A percentile compares a stretch with the other conserved stretches of the same genome.
phyloP scores from a whole-genome alignment of 352 stramenopile species.

The Globisporangium spiculum region DNA sequence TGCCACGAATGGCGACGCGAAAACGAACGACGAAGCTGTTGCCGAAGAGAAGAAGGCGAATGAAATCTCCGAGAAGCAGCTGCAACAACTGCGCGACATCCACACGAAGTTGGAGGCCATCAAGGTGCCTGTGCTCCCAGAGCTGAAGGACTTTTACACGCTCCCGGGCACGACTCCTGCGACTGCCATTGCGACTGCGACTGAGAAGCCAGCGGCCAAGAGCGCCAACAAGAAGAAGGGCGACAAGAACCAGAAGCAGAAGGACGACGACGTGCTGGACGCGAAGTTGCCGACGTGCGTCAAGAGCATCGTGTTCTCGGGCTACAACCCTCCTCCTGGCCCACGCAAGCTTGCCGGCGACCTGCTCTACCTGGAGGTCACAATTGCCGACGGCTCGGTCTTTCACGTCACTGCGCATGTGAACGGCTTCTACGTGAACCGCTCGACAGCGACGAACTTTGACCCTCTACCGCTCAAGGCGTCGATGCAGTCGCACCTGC shows the following conservation, averaged over 20 bases:
- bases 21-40: slow-evolving; percentile 9
- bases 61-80: slow-evolving; percentile 76
- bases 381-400: slow-evolving; percentile 58
- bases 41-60: slow-evolving; percentile 58
- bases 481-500: slow-evolving; percentile 46
- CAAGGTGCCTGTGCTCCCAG: slow-evolving; percentile 54
- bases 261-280: slow-evolving; percentile 36
- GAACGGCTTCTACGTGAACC: slow-evolving; percentile 94
- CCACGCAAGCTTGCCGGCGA: slow-evolving; percentile 91
- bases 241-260: slow-evolving; percentile 30
- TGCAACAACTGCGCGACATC: slow-evolving; percentile 78
- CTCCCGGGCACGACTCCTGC: slow-evolving; percentile 30
- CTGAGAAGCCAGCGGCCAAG: slow-evolving; percentile 26
- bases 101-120: slow-evolving; percentile 79
- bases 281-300: slow-evolving; percentile 81
- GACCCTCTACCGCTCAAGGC: slow-evolving; percentile 70
- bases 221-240: slow-evolving; percentile 27
- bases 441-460: slow-evolving; percentile 70
- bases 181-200: slow-evolving; percentile 12
- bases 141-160: slow-evolving; percentile 72
- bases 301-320: slow-evolving; percentile 91
- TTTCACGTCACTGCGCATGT: slow-evolving; percentile 89
- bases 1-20: slow-evolving; percentile 7
- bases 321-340: slow-evolving; percentile 93
- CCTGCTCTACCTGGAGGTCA: slow-evolving; percentile 93